Conservation (phyloP, 805 yeast species). For the Candida krabiensis region DNA sequence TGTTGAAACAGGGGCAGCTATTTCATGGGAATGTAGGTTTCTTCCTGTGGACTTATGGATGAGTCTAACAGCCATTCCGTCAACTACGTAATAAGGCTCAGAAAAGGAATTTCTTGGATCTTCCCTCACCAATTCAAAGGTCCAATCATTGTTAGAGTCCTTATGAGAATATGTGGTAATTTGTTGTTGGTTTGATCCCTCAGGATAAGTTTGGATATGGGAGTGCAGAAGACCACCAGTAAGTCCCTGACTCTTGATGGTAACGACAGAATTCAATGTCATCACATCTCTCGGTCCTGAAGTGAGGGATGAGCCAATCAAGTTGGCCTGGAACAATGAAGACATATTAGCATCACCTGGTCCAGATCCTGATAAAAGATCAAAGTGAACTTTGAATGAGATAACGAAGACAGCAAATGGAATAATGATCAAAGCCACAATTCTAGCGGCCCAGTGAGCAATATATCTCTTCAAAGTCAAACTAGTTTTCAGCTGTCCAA, state of each 20-base stretch:
- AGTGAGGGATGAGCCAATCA: slow-evolving; percentile 64
- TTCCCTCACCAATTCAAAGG: slow-evolving; percentile 59
- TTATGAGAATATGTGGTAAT: slow-evolving; percentile 89
- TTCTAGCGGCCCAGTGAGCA: slow-evolving; percentile 68
- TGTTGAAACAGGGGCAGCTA: slow-evolving; percentile 72
- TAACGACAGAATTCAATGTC: slow-evolving; percentile 60
- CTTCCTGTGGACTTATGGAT: slow-evolving; percentile 70
- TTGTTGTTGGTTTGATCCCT: slow-evolving; percentile 92
- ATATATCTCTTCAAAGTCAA: slow-evolving; percentile 50
- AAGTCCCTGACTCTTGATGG: slow-evolving; percentile 69
- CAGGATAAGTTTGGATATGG: slow-evolving; percentile 82
- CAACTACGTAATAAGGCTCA: slow-evolving; percentile 42
- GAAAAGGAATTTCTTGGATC: slow-evolving; percentile 33
- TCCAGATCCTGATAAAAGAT: slow-evolving; percentile 69
- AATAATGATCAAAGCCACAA: slow-evolving; percentile 58
- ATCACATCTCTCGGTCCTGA: slow-evolving; percentile 64
- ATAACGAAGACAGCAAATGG: slow-evolving; percentile 64
- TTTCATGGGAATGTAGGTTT: slow-evolving; percentile 79
- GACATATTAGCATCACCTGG: slow-evolving; percentile 91
- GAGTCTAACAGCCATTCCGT: slow-evolving; percentile 70
- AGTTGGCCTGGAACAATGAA: slow-evolving; percentile 84
- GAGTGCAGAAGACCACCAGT: slow-evolving; percentile 83
- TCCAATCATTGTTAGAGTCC: slow-evolving; percentile 85
- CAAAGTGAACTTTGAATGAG: slow-evolving; percentile 75
- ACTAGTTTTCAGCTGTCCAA: slow-evolving; percentile 58